Evolutionary conservation across 345 rosid species (phyloP).

Genomic region (Leavenworthia alabamica): DNA sequence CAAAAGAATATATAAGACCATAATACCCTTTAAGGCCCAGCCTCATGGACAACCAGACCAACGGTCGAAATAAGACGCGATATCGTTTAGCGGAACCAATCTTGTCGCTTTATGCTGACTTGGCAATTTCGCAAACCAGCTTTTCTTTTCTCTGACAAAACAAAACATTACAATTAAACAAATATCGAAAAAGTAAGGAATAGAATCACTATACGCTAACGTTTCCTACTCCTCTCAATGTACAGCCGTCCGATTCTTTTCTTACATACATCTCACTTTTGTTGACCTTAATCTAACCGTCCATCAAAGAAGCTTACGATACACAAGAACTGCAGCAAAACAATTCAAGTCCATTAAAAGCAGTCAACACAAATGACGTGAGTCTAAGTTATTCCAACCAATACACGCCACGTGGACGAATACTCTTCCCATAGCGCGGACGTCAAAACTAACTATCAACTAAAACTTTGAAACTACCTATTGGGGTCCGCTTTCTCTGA

Average conservation of each 20-base stretch:
- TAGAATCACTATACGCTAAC: neutral
- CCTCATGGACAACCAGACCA: neutral
- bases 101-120: conserved; percentile 29
- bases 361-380: conserved; percentile 43
- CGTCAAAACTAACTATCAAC: conserved; percentile 46
- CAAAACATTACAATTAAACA: conserved; percentile 2
- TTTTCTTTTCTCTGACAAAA: conserved; percentile 26
- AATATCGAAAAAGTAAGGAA: conserved; percentile 18
- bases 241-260: neutral
- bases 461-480: conserved; percentile 32
- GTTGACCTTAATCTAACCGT: neutral
- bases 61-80: conserved; percentile 22
- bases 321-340: neutral
- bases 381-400: conserved; percentile 32
- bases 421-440: conserved; percentile 31
- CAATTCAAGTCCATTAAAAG: conserved; percentile 10
- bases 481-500: conserved; percentile 34
- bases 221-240: neutral
- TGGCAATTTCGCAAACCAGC: conserved; percentile 25
- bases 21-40: neutral
- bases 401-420: conserved; percentile 29
- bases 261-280: neutral
- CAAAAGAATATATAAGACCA: neutral
- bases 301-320: neutral
- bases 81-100: conserved; percentile 2